Evolutionary conservation across 305 asterid species (phyloP).

Genomic region (Solanum hybrid): DNA sequence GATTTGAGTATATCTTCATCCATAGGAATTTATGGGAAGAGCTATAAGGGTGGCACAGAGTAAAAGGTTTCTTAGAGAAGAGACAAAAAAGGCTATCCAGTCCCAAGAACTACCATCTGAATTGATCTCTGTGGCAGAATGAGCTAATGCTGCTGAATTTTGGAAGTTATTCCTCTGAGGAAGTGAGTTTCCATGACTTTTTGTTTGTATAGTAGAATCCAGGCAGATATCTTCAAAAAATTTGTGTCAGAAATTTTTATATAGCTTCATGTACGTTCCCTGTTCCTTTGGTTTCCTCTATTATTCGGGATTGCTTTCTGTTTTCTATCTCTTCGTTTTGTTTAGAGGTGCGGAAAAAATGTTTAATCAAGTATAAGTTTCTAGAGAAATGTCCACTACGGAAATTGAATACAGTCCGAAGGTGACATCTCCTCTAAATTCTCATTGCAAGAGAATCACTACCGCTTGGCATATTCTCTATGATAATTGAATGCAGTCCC

Average conservation of each 20-base stretch:
- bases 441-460: not conserved
- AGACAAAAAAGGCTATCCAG: slow-evolving; percentile 45
- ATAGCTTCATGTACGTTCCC: not conserved
- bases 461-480: not conserved
- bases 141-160: slow-evolving; percentile 8
- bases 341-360: not conserved
- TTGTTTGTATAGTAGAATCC: not conserved
- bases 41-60: slow-evolving; percentile 57
- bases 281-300: not conserved
- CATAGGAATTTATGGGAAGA: slow-evolving; percentile 88
- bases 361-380: not conserved
- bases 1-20: slow-evolving; percentile 2
- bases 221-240: not conserved
- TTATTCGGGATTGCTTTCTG: not conserved
- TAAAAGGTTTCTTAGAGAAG: slow-evolving; percentile 55
- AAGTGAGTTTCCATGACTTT: slow-evolving; percentile 20
- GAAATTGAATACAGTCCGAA: not conserved
- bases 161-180: slow-evolving; percentile 17
- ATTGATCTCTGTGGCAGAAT: slow-evolving; percentile 10
- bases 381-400: not conserved
- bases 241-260: not conserved
- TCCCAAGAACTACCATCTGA: slow-evolving; percentile 21
- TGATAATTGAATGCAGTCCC: not conserved
- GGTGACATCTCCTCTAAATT: not conserved
- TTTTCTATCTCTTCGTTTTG: not conserved